Base-by-base conservation (phyloP, 2,329 filamentous ascomycete genomes). In the Macrophomina tecta region DNA sequence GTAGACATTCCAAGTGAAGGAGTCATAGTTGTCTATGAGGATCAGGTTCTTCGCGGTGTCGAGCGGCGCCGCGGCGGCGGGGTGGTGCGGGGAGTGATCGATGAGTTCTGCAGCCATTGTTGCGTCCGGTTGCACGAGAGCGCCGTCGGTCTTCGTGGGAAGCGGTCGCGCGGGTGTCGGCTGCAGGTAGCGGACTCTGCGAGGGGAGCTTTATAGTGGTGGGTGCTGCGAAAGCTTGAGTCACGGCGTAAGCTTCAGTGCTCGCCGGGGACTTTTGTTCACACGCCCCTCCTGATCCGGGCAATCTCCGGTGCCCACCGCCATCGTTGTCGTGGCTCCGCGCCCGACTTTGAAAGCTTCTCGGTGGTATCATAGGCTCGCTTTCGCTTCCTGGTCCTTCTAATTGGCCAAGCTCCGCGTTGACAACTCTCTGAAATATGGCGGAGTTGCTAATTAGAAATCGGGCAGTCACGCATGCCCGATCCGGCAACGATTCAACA, bases 1-100 rank as follows among this genome's bases (percentile, higher is more conserved):
- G 79, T 98, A 99, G 68, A 99, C 93, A 76, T 99, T 99, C 93
- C 94, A 99, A 68, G 94, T 97, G 79, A 99, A 99, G 3, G 95
- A 98, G 80, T 99, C 95, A 80, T 98, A 99, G 81, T 99, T 99
- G 84, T 99, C 95, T 74, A 99, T 97, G 70, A 99, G 86, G 69
- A 99, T 87, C 67, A 99, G 86, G 80, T 98, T 98, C 67, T 91
- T 91, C 32, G 95, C 95, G 61, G 89, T 93, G 30, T 90, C 79
- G 64, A 97, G 84, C 42, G 89, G 89, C 63, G 89, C 83, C 36
- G 90, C 89, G 63, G 91, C 90, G 70, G 90, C 86, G 68, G 92
- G 91, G 79, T 97, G 90, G 77, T 91, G 90, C 74, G 94, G 93
- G 68, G 94, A 97, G 80, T 97, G 90, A 77, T 97, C 94, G 69